Base-by-base conservation (phyloP, 805 yeast species). In the Naumovozyma castellii region DNA sequence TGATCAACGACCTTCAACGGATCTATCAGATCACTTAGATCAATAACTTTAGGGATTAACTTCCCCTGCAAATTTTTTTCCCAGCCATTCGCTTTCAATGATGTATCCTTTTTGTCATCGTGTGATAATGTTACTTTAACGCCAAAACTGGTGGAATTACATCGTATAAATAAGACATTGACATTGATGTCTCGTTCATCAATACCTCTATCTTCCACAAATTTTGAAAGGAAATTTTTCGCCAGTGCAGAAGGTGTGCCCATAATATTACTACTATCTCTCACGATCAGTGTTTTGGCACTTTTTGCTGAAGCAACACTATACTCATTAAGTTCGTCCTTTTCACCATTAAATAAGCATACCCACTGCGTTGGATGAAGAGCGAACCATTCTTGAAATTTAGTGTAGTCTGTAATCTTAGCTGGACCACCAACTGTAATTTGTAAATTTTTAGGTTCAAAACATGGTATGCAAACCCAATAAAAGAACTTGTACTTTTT, bases 401-500 rank as follows among this genome's bases (percentile, higher is more conserved):
- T 36, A 5, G 13, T n/a, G 5, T 9, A 9, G 13, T 29, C 15
- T 9, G 28, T 20, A 12, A 46, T 30, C 8, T 43, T 31, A 2
- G 35, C 2, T 2, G 36, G 29, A 1, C 25, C 10, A 12, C 36
- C 29, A 2, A 37, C 10, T 2, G 16, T 18, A 27, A 57, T 43
- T 4, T 18, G 27, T 15, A 48, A 42, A 10, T 36, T 32, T 5
- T 44, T 39, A 5, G 38, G 38, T 8, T 68, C 67, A 27, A 85
- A 57, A 1, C 74, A 63, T 0, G 98, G 97, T 46, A 76, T 77
- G 13, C 85, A 81, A 47, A 84, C 72, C 98, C 99, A 94, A 61
- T 92, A 88, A 53, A 74, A 82, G 55, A 82, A 90, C 53, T 73
- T 78, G 65, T 83, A 88, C 62, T 83, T 85, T 59, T 92, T 92